Base-by-base conservation (phyloP, 495 filamentous ascomycete genomes). In the Lophiostoma macrostomum region DNA sequence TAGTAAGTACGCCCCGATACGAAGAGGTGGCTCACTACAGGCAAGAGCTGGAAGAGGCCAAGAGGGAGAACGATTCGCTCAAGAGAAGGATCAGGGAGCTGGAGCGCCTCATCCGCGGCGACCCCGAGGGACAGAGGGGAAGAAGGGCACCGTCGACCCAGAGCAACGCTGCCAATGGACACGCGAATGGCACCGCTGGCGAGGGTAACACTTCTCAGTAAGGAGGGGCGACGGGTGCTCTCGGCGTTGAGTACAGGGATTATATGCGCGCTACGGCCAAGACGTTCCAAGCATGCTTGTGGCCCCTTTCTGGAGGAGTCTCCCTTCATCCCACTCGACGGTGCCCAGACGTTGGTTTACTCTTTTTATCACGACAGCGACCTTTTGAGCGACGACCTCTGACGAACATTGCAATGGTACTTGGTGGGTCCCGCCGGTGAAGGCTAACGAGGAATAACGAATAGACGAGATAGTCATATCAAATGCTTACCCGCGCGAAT, bases 1-100 rank as follows among this genome's bases (percentile, higher is more conserved):
- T 59, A 7, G 53, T 65, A 23, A 51, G 58, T 30, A 68, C 64
- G n/a, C 60, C 73, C 48, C 71, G 86, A 4, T 86, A 85, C 64
- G 87, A 91, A 60, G 88, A 94, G 66, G 76, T 79, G 2, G 75
- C 80, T 0, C 75, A 79, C 43, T 84, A 87, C 49, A 77, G 81
- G 32, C 73, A 75, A 39, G 89, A 94, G 63, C 62, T 93, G 11
- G 89, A 95, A 38, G 69, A 69, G 5, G 79, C 85, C 30, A 89
- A 86, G 69, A 72, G 76, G 8, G 90, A 96, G 71, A 96, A 96
- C 62, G 90, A 94, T 48, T 66, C 73, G 30, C 73, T 96, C 36
- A 84, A 84, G 60, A 73, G 77, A 41, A 78, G 87, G 18, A 80
- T 96, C 19, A 76, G 83, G 40, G 88, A 91, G 53, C 69, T 94